A percentile compares a stretch with the other conserved stretches of the same genome.
Evolutionary conservation across 768 basidiomycete species (phyloP).

Genomic region (Pleurotus djamor): DNA sequence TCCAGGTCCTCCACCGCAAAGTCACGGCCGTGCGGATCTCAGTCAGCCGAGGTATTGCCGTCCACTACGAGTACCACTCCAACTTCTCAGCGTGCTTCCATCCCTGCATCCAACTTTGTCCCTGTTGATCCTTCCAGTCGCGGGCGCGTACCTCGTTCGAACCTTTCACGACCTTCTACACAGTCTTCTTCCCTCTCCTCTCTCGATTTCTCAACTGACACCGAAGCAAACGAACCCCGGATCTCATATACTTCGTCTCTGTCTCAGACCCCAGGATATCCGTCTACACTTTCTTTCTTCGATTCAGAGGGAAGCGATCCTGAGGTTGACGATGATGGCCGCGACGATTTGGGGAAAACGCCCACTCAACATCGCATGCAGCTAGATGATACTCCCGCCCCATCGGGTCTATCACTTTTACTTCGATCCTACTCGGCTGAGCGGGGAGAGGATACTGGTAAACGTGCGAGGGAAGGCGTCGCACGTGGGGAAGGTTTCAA

Average conservation of each 20-base stretch:
- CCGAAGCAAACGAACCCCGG: background rate
- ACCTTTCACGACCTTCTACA: background rate
- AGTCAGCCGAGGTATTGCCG: background rate
- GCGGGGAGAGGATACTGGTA: background rate
- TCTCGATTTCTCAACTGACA: background rate
- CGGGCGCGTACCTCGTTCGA: background rate
- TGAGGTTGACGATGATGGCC: background rate
- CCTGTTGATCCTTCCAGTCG: background rate
- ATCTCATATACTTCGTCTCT: background rate
- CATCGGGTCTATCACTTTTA: constrained; percentile 8
- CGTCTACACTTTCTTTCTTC: constrained; percentile 13
- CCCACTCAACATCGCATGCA: background rate
- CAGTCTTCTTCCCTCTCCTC: background rate
- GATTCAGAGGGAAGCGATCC: constrained; percentile 4
- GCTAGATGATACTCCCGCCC: constrained; percentile 7
- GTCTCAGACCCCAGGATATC: background rate
- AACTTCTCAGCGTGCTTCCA: background rate
- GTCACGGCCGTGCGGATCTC: background rate
- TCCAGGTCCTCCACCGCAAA: background rate
- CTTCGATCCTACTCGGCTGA: background rate
- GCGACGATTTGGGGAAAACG: constrained; percentile 9
- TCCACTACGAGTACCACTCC: background rate
- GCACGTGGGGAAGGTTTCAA: background rate
- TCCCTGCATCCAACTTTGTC: background rate
- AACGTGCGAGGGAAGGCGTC: background rate